phyloP scores from a whole-genome alignment of 1,284 basidiomycete species.

The Ganoderma boninense region DNA sequence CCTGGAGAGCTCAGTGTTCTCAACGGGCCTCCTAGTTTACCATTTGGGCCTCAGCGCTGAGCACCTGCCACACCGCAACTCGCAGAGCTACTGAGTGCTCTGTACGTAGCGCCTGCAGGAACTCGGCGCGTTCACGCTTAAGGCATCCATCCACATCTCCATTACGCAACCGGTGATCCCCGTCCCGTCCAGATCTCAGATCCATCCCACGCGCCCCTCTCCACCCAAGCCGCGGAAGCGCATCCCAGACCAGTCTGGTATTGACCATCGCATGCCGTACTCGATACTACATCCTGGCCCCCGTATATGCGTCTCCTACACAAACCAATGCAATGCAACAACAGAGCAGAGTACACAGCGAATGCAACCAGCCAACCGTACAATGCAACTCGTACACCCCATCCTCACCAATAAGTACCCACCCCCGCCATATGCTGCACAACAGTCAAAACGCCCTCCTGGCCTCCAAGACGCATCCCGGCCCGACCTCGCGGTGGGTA shows the following conservation, averaged over 20 bases:
- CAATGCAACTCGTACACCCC: constrained; percentile 18
- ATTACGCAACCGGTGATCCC: constrained; percentile 15
- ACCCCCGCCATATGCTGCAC: constrained; percentile 9
- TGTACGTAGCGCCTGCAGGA: too few species aligned
- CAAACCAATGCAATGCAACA: constrained; percentile 30
- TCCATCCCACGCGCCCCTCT: neutral
- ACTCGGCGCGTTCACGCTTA: too few species aligned
- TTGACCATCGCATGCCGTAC: constrained; percentile 1
- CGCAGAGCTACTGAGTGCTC: neutral
- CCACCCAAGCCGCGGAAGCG: neutral
- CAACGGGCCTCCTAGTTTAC: too few species aligned
- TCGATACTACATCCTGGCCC: constrained; percentile 3
- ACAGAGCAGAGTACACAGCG: constrained; percentile 34
- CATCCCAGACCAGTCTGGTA: neutral
- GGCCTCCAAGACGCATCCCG: neutral
- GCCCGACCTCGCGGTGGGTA: neutral
- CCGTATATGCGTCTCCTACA: constrained; percentile 4
- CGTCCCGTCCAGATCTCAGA: constrained; percentile 5
- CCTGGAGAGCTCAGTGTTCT: too few species aligned
- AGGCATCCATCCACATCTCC: neutral
- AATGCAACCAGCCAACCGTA: neutral
- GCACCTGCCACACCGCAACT: constrained; percentile 5
- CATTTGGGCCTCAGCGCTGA: too few species aligned
- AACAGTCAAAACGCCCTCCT: neutral
- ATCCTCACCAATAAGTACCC: neutral